These are phyloP conservation scores for Rutstroemia sp. DNA, from an alignment of 2,329 filamentous ascomycete species.

Conservation along the genomic window DNA sequence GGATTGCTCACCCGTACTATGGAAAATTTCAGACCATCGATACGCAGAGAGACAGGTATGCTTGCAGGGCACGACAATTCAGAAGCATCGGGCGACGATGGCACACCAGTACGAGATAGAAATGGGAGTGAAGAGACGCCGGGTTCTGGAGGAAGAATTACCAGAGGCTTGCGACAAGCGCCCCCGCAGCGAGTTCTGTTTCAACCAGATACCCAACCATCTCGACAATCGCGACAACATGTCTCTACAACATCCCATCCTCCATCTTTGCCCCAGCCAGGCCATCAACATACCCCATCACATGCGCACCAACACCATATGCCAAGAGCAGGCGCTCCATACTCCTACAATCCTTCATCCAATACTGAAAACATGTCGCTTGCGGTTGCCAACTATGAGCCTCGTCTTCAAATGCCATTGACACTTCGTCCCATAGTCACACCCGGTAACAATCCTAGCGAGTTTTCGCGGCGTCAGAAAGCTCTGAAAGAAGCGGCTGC, in stretches of 20 bases:
- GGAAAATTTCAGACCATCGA: constrained; percentile 60
- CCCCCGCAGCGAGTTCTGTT: constrained; percentile 79
- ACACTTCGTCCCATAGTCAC: constrained; percentile 68
- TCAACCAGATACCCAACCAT: constrained; percentile 66
- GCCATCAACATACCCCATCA: constrained; percentile 8
- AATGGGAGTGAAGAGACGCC: constrained; percentile 42
- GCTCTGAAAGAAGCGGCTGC: constrained; percentile 32
- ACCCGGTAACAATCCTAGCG: constrained; percentile 63
- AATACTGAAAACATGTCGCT: constrained; percentile 50
- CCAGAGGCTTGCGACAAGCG: constrained; percentile 67
- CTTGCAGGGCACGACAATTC: constrained; percentile 45
- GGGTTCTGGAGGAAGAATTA: constrained; percentile 48
- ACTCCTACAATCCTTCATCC: constrained; percentile 44
- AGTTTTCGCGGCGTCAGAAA: constrained; percentile 55
- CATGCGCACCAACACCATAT: constrained; percentile 25
- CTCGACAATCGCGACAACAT: constrained; percentile 58
- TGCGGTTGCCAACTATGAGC: constrained; percentile 63
- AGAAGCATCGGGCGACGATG: constrained; percentile 53
- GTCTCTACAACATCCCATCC: constrained; percentile 36
- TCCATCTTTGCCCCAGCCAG: constrained; percentile 21
- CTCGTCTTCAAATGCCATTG: constrained; percentile 52
- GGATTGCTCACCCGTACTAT: constrained; percentile 70
- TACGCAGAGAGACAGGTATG: constrained; percentile 35
- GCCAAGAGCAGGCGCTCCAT: constrained; percentile 31
- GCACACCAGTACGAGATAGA: constrained; percentile 48